Conservation (phyloP, 805 yeast genomes). For the Wickerhamiella dianesei region DNA sequence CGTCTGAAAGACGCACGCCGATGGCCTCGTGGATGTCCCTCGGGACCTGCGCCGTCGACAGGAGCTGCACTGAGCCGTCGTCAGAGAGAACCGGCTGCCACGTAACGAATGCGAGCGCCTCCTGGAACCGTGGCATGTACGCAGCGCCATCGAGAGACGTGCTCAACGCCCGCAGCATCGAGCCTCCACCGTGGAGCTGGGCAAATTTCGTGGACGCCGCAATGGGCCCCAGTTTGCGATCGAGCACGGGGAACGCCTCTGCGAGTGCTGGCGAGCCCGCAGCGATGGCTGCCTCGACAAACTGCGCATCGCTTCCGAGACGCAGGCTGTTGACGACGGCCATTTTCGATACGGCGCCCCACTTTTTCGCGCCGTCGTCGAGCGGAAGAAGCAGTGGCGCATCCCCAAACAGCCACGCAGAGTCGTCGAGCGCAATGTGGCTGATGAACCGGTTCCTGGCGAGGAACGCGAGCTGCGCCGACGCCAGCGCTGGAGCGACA, state of each 20-base stretch:
- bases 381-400: conserved; percentile 61
- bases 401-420: conserved; percentile 41
- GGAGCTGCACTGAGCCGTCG: conserved; percentile 55
- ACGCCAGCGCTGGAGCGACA: conserved; percentile 71
- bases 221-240: conserved; percentile 7
- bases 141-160: conserved; percentile 9
- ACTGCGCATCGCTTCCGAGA: conserved; percentile 43
- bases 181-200: conserved; percentile 19
- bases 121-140: conserved; percentile 40
- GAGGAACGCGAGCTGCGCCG: conserved; percentile 67
- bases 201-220: conserved; percentile 18
- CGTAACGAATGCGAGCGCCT: conserved; percentile 54
- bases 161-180: conserved; percentile 21
- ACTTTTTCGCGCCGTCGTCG: conserved; percentile 46
- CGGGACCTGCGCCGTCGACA: conserved; percentile 34
- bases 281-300: conserved; percentile 61
- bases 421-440: conserved; percentile 67
- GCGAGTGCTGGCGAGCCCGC: conserved; percentile 36
- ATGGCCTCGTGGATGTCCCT: conserved; percentile 69
- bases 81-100: conserved; percentile 60
- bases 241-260: conserved; percentile 12
- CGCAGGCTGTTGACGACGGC: conserved; percentile 32
- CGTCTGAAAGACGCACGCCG: conserved; percentile 77
- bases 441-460: conserved; percentile 43
- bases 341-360: conserved; percentile 27